Evolutionary conservation across 192 early-diverging fungal genomes (phyloP), one percentile per base, ranked within the genome.

Genomic region (Funneliformis mosseae): DNA sequence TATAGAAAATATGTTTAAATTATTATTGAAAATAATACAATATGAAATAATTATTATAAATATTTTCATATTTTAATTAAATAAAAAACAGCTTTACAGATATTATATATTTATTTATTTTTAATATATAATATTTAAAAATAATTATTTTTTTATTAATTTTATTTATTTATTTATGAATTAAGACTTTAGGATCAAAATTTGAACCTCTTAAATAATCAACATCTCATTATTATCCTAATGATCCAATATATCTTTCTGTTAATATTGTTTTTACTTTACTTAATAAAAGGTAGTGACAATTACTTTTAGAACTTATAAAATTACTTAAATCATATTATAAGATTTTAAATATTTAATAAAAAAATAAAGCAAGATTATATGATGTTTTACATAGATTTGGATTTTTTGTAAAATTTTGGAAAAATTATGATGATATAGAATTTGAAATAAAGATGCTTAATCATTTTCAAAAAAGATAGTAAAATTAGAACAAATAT

Each of bases 261-360:
- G 14, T 14, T 14, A 27, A 63, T 3, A 12, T 63, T 23, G 8
- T 5, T 6, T 63, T 5, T 63, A 63, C 25, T 63, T 63, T 63
- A 63, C 61, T 63, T 63, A 27, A 63, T 63, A 27, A 63, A 14
- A 63, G 5, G 1, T 63, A 8, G 33, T 33, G 33, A 33, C 33
- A 33, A 33, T 33, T 33, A 33, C 33, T 63, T 62, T 63, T 27
- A 63, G 25, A 63, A 63, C 61, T 63, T 63, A 8, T 23, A 6
- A 63, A 63, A 63, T 21, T 63, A 63, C 68, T 70, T 27, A 42
- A 70, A 70, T 39, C 12, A 70, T 70, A 70, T 70, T 70, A 33
- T 42, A 70, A 12, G 5, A 28, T 70, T 39, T 18, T 70, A 39
- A 70, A 70, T 27, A 42, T 72, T 45, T 45, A 45, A 8, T 41